Conservation (phyloP, 2,329 filamentous ascomycete species). For the Diaporthe longicolla region DNA sequence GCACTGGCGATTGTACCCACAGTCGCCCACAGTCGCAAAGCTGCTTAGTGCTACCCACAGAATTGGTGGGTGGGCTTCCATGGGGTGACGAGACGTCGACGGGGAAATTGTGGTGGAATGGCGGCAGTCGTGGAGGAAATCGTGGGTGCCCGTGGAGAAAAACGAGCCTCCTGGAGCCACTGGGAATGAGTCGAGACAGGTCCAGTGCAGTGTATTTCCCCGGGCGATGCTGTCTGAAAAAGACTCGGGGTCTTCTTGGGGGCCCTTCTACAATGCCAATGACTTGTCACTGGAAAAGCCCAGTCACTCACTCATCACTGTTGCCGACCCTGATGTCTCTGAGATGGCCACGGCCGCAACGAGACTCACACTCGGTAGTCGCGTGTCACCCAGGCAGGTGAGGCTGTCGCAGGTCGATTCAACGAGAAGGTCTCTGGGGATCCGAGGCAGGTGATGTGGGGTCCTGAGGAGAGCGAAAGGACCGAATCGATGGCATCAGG, state of each 20-base stretch:
- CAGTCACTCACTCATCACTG: background rate
- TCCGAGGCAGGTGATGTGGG: slow-evolving; percentile 29
- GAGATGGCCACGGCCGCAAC: background rate
- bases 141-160: slow-evolving; percentile 34
- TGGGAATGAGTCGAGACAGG: slow-evolving; percentile 30
- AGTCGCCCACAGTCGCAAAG: slow-evolving; percentile 21
- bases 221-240: background rate
- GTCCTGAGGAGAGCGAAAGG: slow-evolving; percentile 30
- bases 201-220: background rate
- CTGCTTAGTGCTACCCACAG: slow-evolving; percentile 18
- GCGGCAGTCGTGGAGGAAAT: slow-evolving; percentile 29
- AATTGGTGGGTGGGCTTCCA: slow-evolving; percentile 25
- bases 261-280: slow-evolving; percentile 1
- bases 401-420: slow-evolving; percentile 19
- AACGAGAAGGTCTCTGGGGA: slow-evolving; percentile 34
- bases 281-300: background rate
- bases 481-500: slow-evolving; percentile 40
- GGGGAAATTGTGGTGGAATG: slow-evolving; percentile 40
- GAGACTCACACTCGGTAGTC: background rate
- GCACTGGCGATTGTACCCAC: slow-evolving; percentile 9
- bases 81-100: slow-evolving; percentile 30
- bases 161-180: background rate
- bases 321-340: too few species aligned
- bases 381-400: background rate
- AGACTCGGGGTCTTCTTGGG: background rate